A percentile compares a stretch with the other conserved stretches of the same genome.
phyloP scores from a whole-genome alignment of 2,329 filamentous ascomycete genomes.

The Sporothrix schenckii region DNA sequence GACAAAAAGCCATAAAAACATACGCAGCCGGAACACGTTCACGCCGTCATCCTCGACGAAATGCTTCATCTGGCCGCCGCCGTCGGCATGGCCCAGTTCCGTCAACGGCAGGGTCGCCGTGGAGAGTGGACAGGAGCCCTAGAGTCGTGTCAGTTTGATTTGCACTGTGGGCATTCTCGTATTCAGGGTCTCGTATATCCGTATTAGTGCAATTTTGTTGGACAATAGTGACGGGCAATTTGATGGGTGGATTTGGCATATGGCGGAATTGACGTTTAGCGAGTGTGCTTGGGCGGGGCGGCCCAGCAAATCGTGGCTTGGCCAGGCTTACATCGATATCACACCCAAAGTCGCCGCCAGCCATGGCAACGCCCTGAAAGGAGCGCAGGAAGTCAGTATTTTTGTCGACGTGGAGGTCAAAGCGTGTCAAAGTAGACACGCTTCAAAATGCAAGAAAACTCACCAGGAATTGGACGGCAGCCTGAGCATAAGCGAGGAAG shows the following conservation, averaged over 20 bases:
- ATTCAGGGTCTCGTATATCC: conserved; percentile 22
- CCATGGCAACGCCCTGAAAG: conserved; percentile 42
- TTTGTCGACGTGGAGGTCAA: conserved; percentile 38
- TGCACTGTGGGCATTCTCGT: not conserved
- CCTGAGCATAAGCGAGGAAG: conserved; percentile 31
- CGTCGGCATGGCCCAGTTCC: conserved; percentile 42
- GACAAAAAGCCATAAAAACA: not conserved
- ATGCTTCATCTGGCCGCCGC: conserved; percentile 57
- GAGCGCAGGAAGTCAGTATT: conserved; percentile 55
- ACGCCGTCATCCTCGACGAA: conserved; percentile 57
- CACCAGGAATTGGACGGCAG: conserved; percentile 31
- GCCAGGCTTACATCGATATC: conserved; percentile 41
- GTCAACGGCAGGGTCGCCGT: conserved; percentile 42
- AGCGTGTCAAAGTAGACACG: not conserved
- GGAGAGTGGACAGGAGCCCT: conserved; percentile 45
- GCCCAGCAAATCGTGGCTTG: conserved; percentile 22
- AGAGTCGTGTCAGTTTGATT: not conserved
- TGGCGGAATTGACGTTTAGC: not conserved
- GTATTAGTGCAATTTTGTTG: conserved; percentile 11
- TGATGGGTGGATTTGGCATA: not conserved
- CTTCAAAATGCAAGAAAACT: not conserved
- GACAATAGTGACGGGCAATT: not conserved
- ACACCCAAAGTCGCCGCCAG: conserved; percentile 55
- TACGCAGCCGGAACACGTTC: conserved; percentile 59
- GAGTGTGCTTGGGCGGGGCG: not conserved